Evolutionary conservation across 495 filamentous ascomycete genomes (phyloP), one percentile per base, ranked within the genome.

Genomic region (Daldinia grandis): DNA sequence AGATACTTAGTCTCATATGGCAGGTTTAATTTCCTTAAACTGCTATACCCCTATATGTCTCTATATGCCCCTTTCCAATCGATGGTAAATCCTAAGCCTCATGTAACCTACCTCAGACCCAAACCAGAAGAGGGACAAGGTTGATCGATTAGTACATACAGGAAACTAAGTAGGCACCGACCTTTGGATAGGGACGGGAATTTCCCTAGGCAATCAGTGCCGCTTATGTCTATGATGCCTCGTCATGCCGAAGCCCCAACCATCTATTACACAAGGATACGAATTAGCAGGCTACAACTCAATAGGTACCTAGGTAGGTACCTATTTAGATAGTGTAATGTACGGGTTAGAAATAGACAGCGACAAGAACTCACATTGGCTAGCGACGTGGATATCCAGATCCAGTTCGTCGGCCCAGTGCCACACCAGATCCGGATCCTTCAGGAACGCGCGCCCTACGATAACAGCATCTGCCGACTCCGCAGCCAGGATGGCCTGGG

Each of bases 351-450:
- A 47, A 47, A 56, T 35, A 9, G 21, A 24, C 1, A 50, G 12
- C 4, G 10, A 10, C 44, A 24, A n/a, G 8, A 38, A 66, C 68
- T 61, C 40, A 71, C 68, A 71, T 66, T 93, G 91, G 57, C 88
- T 87, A 0, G 90, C 87, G 69, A 87, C 85, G 47, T 87, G 77
- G 19, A 91, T 87, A 66, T 88, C 81, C 12, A 89, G 79, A 9
- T 83, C 86, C 49, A 93, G 69, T 51, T 93, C 90, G 69, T 92
- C 87, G 0, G 90, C 91, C 81, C 85, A 92, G 0, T 79, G 72
- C 86, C 90, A 91, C 49, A 91, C 89, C 40, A 92, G 67, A 5
- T 86, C 84, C 0, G 90, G 89, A 68, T 92, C 88, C 79, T 90
- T 90, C 76, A 89, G 87, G 76, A 92, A 93, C 58, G 82, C 82